A percentile compares a stretch with the other conserved stretches of the same genome.
phyloP scores from a whole-genome alignment of 73 alveolate species.

The Paramecium sonneborni region DNA sequence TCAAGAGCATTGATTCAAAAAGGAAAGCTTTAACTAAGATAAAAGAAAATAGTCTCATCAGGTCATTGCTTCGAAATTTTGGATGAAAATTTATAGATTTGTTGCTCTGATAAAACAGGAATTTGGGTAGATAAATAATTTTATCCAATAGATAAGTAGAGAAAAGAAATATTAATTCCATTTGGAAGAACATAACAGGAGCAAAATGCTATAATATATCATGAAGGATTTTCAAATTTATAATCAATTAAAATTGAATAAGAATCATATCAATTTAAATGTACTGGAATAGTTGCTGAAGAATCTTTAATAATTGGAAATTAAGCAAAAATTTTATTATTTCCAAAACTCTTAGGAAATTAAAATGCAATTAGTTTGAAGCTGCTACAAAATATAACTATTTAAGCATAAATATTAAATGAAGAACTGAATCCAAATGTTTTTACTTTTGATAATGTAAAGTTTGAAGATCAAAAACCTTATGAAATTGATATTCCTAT shows the following conservation, averaged over 20 bases:
- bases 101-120: constrained; percentile 80
- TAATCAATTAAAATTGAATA: constrained; percentile 22
- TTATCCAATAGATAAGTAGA: constrained; percentile 70
- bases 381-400: constrained; percentile 17
- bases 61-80: constrained; percentile 82
- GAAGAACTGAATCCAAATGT: constrained; percentile 64
- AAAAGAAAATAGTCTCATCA: constrained; percentile 73
- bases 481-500: constrained; percentile 68
- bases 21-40: constrained; percentile 76
- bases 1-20: constrained; percentile 89
- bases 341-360: constrained; percentile 63
- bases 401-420: constrained; percentile 52
- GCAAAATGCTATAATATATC: constrained; percentile 46
- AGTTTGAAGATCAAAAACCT: constrained; percentile 67
- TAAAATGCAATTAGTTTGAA: constrained; percentile 46
- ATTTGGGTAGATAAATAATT: constrained; percentile 75
- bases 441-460: constrained; percentile 61
- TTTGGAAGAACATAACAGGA: constrained; percentile 56
- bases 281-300: constrained; percentile 65
- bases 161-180: constrained; percentile 85
- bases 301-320: constrained; percentile 74
- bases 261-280: constrained; percentile 61
- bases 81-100: constrained; percentile 79
- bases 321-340: constrained; percentile 59
- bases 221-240: constrained; percentile 65